phyloP scores from a whole-genome alignment of 768 basidiomycete genomes.

The Lyophyllum semitale region DNA sequence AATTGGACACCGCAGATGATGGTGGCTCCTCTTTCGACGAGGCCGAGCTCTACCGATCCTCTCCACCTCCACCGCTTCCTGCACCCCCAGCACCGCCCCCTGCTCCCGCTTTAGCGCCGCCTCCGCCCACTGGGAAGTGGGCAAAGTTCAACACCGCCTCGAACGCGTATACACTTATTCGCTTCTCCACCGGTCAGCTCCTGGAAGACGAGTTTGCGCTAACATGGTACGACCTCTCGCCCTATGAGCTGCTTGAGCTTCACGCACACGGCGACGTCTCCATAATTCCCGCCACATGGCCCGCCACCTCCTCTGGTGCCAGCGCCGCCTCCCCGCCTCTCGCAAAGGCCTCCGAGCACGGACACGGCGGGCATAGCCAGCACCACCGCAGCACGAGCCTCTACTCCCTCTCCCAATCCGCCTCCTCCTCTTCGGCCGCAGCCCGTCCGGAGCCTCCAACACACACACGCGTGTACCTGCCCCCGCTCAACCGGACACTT shows the following conservation, averaged over 20 bases:
- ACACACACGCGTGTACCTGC: constrained; percentile 1
- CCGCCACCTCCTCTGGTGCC: neutral
- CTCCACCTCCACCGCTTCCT: neutral
- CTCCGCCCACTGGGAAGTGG: constrained; percentile 3
- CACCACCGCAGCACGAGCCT: constrained; percentile 9
- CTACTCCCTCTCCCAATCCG: constrained; percentile 9
- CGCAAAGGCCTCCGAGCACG: neutral
- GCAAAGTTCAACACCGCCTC: constrained; percentile 10
- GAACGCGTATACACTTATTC: constrained; percentile 48
- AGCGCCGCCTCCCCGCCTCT: neutral
- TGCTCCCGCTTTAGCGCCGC: neutral
- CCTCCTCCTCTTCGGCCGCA: constrained; percentile 26
- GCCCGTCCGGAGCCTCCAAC: constrained; percentile 8
- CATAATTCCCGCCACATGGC: neutral
- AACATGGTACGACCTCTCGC: constrained; percentile 59
- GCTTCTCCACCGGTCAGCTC: constrained; percentile 69
- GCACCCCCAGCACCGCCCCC: neutral
- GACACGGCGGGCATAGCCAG: neutral
- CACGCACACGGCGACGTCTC: constrained; percentile 34
- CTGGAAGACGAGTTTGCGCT: constrained; percentile 65
- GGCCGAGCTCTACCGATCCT: neutral
- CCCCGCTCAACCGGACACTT: constrained; percentile 33
- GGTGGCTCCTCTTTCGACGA: constrained; percentile 12
- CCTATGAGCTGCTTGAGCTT: constrained; percentile 72
- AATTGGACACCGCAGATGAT: constrained; percentile 25